Evolutionary conservation across 106 monocot species (phyloP).

Genomic region (Alisma plantagoaquatica): DNA sequence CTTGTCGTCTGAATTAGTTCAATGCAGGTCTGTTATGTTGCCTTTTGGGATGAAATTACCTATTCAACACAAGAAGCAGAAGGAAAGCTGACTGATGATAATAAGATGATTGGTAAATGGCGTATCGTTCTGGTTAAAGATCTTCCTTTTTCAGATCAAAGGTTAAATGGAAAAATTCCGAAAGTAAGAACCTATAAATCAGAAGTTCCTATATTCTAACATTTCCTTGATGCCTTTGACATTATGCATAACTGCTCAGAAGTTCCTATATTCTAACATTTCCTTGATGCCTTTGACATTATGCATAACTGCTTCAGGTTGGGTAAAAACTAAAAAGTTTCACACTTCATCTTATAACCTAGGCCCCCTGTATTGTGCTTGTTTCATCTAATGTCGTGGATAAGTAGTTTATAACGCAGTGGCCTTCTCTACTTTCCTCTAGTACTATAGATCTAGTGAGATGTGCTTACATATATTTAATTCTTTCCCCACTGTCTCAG

Average conservation of each 20-base stretch:
- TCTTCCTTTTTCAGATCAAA: conserved; percentile 95
- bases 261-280: too few relatives aligned
- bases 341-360: too few relatives aligned
- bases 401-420: too few relatives aligned
- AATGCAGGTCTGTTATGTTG: conserved; percentile 90
- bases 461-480: background rate
- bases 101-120: conserved; percentile 82
- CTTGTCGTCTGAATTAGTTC: too few relatives aligned
- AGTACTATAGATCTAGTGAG: too few relatives aligned
- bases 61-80: conserved; percentile 53
- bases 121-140: conserved; percentile 68
- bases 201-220: too few relatives aligned
- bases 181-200: conserved; percentile 46
- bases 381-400: too few relatives aligned
- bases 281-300: background rate
- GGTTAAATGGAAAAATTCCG: conserved; percentile 93
- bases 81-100: conserved; percentile 42
- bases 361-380: too few relatives aligned
- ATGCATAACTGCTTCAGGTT: too few relatives aligned
- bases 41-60: conserved; percentile 99
- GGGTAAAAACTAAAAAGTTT: too few relatives aligned
- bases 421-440: too few relatives aligned
- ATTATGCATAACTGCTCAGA: too few relatives aligned
- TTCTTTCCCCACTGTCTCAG: conserved; percentile 22
- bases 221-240: background rate